Base-by-base conservation (phyloP, 257 asterid genomes). In the Thymus mandschuricus region DNA sequence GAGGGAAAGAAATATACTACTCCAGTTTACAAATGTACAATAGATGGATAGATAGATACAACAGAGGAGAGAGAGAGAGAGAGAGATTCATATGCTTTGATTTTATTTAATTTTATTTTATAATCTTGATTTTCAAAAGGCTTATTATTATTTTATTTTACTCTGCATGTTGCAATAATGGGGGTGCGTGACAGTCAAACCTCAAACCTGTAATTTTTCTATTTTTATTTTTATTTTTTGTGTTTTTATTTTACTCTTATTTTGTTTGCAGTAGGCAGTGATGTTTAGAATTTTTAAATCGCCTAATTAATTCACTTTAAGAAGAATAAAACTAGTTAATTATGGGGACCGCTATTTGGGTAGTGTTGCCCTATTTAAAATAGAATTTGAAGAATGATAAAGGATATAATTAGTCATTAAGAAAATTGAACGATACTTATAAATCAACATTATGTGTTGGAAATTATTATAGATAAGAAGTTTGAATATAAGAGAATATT, bases 161-260 rank as follows among this genome's bases (percentile, higher is more conserved):
- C 41, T 71, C 68, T 67, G 75, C 79, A 40, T 81, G 82, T 76
- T 35, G 72, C 58, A 55, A 67, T 71, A 66, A 71, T 65, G 21
- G 81, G 79, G 74, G 72, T 64, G 75, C 78, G 82, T 80, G 81
- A 80, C 81, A 50, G 81, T 80, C 84, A 80, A 74, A 70, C 73
- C 68, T 74, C 49, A 74, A 66, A 57, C 34, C 75, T 52, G 11
- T 75, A 43, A 31, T 50, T 69, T 48, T 21, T 11, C 50, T 74
- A 13, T n/a, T 9, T 34, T 21, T 31, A 30, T 58, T 10, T 28
- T 43, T n/a, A n/a, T n/a, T n/a, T n/a, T n/a, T n/a, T n/a, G n/a
- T n/a, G n/a, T n/a, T 41, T 3, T 21, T 29, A 11, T 11, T n/a
- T 10, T 43, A 5, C 40, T 64, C 44, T 64, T 27, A 11, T 64